Evolutionary conservation across 805 yeast genomes (phyloP).

Genomic region (Pichia eremophila): DNA sequence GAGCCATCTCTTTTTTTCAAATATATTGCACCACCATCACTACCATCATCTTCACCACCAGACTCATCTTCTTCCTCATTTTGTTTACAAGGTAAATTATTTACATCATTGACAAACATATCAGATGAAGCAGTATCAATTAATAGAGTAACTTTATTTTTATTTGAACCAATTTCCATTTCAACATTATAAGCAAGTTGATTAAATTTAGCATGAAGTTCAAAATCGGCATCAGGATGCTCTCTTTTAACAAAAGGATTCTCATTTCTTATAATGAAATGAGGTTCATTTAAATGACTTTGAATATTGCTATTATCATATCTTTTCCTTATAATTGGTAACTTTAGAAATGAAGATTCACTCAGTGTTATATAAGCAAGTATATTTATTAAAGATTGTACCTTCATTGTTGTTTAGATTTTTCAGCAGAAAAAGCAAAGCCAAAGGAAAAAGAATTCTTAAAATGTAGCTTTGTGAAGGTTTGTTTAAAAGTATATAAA

Average conservation of each 20-base stretch:
- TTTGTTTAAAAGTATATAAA: too few relatives aligned
- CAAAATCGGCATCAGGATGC: background rate
- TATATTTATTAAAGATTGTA: background rate
- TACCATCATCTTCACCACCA: background rate
- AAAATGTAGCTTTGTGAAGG: too few relatives aligned
- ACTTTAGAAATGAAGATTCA: background rate
- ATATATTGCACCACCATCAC: background rate
- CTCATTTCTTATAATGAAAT: background rate
- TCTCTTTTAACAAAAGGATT: constrained; percentile 2
- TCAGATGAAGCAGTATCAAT: constrained; percentile 66
- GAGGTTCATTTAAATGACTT: background rate
- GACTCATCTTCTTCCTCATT: background rate
- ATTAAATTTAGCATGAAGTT: constrained; percentile 2
- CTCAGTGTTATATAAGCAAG: background rate
- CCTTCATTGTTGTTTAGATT: background rate
- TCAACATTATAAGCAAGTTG: constrained; percentile 28
- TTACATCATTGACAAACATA: constrained; percentile 42
- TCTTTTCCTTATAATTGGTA: background rate
- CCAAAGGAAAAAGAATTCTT: too few relatives aligned
- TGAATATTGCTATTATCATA: background rate
- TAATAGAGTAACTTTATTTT: constrained; percentile 39
- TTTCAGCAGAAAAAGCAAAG: too few relatives aligned
- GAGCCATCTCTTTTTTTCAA: background rate
- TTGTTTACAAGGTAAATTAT: constrained; percentile 3
- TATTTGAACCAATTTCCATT: constrained; percentile 43